Evolutionary conservation across 306 rosid species (phyloP).

Genomic region (Cucurbita moschata): DNA sequence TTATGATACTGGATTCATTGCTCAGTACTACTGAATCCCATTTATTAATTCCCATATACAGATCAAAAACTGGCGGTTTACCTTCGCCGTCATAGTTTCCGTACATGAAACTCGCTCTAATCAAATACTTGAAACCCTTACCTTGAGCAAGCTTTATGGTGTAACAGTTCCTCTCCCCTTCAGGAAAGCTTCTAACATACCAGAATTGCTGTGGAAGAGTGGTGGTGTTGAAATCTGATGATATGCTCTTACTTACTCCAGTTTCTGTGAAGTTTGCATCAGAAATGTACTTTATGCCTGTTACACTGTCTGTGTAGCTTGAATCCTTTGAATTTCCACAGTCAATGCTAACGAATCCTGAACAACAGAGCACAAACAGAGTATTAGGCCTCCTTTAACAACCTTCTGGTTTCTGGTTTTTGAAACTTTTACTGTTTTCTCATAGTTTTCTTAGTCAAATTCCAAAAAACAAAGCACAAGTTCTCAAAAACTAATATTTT

Average conservation of each 20-base stretch:
- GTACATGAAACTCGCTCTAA: constrained; percentile 12
- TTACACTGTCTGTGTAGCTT: constrained; percentile 12
- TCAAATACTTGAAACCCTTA: constrained; percentile 11
- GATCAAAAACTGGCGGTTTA: constrained; percentile 4
- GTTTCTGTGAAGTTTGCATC: constrained; percentile 7
- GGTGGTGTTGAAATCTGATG: not conserved
- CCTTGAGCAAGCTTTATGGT: constrained; percentile 5
- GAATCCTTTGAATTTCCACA: constrained; percentile 14
- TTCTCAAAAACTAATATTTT: too few species aligned
- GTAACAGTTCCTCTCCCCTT: constrained; percentile 20
- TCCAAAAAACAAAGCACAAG: too few species aligned
- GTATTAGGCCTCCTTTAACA: not conserved
- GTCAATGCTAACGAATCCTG: constrained; percentile 25
- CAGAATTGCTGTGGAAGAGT: constrained; percentile 12
- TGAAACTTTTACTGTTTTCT: too few species aligned
- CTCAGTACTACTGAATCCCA: constrained; percentile 1
- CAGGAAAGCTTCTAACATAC: constrained; percentile 14
- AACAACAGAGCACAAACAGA: not conserved
- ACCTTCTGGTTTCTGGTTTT: too few species aligned
- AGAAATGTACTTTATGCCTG: constrained; percentile 11
- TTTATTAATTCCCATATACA: constrained; percentile 7
- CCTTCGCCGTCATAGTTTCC: constrained; percentile 11
- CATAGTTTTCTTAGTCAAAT: too few species aligned
- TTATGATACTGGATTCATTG: not conserved
- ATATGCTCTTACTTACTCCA: constrained; percentile 7